Base-by-base conservation (phyloP, 495 filamentous ascomycete species). In the Bryoglossum gracile region DNA sequence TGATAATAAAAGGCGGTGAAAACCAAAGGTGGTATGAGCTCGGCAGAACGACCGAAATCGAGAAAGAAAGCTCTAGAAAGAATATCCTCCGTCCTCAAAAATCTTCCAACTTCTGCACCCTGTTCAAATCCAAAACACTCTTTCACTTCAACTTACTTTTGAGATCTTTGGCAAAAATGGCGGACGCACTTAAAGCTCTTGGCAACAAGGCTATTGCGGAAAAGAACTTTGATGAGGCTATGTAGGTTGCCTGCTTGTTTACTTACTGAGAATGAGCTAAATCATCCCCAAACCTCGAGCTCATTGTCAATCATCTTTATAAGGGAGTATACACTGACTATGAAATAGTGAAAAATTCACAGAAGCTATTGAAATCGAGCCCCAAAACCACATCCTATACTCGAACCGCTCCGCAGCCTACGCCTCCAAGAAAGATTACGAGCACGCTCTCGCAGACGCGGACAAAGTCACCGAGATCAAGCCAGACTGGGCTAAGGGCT, bases 351-450 rank as follows among this genome's bases (percentile, higher is more conserved):
- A 89, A 48, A 90, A 95, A 62, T 98, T 98, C 70, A 82, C 89
- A 42, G 72, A 95, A 70, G 92, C 94, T 37, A 94, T 98, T 60
- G 82, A 77, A n/a, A 67, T 94, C 56, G 87, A 95, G 39, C 80
- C 92, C 17, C 63, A 64, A 50, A 97, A 98, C 66, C 92, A 98
- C 67, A 87, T 98, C 50, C 82, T 98, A 43, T 97, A 92, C 75
- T 96, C 91, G 57, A 98, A 98, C 69, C 83, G 92, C 48, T 97
- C 94, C 8, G 92, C 88, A 42, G 89, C 92, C n/a, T 94, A 92
- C 62, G 82, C 89, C 18, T 95, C 94, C 8, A 86, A 91, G 62
- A 82, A 81, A 55, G 81, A 95, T 32, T 98, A 85, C 71, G 72
- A 83, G 54, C 77, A 81, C 53, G 92, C 92, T 16, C 69, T 96